A percentile compares a stretch with the other conserved stretches of the same genome.
phyloP scores from a whole-genome alignment of 331 rosid species.

The Rhamnella rubrinervis region DNA sequence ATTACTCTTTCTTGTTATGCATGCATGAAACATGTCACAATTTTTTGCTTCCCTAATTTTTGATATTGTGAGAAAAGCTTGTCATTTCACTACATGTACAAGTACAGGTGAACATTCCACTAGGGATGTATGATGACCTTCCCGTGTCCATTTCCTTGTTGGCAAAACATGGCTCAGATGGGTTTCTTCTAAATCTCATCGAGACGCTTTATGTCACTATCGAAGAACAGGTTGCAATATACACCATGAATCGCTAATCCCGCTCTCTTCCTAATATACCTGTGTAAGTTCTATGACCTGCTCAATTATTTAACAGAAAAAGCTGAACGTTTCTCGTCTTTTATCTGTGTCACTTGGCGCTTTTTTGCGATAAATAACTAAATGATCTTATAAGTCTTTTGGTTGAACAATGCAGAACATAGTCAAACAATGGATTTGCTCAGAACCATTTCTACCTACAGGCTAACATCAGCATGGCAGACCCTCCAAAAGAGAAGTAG shows the following conservation, averaged over 20 bases:
- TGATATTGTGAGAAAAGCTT: not conserved
- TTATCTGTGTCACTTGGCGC: not conserved
- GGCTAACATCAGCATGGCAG: too few relatives aligned
- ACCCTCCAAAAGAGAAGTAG: too few relatives aligned
- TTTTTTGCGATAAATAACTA: too few relatives aligned
- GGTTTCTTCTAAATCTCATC: slow-evolving; percentile 65
- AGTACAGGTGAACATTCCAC: slow-evolving; percentile 73
- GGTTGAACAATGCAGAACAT: too few relatives aligned
- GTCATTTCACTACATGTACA: not conserved
- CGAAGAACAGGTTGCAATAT: slow-evolving; percentile 32
- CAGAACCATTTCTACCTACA: too few relatives aligned
- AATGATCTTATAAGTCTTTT: too few relatives aligned
- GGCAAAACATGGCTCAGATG: slow-evolving; percentile 78
- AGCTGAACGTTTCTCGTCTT: not conserved
- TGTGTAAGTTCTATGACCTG: not conserved
- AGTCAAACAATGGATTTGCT: too few relatives aligned
- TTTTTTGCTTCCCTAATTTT: not conserved
- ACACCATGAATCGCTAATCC: slow-evolving; percentile 7
- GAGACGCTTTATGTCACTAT: slow-evolving; percentile 56
- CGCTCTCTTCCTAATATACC: slow-evolving; percentile 4
- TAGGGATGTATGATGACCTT: slow-evolving; percentile 57
- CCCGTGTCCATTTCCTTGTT: slow-evolving; percentile 76
- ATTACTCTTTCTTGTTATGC: not conserved
- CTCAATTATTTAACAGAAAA: too few relatives aligned
- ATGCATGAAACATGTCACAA: not conserved